Conservation (phyloP, 768 basidiomycete species). For the Rhizopogon rudus region DNA sequence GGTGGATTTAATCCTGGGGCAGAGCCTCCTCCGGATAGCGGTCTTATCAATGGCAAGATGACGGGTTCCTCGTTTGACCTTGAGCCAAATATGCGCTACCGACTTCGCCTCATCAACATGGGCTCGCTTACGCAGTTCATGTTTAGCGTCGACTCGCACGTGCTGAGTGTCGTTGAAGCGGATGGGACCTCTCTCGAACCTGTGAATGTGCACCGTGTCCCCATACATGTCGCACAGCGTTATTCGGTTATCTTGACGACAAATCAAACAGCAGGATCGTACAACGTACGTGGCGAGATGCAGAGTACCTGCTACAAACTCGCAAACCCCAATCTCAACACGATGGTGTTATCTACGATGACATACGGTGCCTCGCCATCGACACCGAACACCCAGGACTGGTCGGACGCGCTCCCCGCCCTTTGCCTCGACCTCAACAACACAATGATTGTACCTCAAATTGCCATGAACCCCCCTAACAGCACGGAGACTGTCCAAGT, state of each 20-base stretch:
- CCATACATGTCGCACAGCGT: slow-evolving; percentile 42
- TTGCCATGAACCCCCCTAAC: slow-evolving; percentile 23
- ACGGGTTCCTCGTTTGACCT: slow-evolving; percentile 24
- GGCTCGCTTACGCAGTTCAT: slow-evolving; percentile 42
- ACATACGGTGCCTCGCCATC: slow-evolving; percentile 21
- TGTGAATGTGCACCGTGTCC: slow-evolving; percentile 32
- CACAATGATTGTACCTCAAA: slow-evolving; percentile 24
- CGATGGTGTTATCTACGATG: slow-evolving; percentile 24
- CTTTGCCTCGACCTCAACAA: slow-evolving; percentile 22
- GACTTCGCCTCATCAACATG: slow-evolving; percentile 43
- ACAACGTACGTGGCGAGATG: slow-evolving; percentile 33
- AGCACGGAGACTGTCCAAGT: slow-evolving; percentile 15
- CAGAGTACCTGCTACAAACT: slow-evolving; percentile 28
- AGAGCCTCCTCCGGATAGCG: slow-evolving; percentile 34
- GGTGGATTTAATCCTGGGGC: slow-evolving; percentile 26
- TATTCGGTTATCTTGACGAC: slow-evolving; percentile 43
- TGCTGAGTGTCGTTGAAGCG: slow-evolving; percentile 42
- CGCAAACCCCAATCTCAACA: slow-evolving; percentile 21
- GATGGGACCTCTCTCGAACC: slow-evolving; percentile 42
- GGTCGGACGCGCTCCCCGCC: slow-evolving; percentile 20
- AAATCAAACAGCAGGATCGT: slow-evolving; percentile 31
- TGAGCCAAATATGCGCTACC: slow-evolving; percentile 33
- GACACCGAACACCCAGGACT: slow-evolving; percentile 20
- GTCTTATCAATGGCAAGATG: slow-evolving; percentile 30
- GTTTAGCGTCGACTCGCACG: slow-evolving; percentile 43